These are phyloP conservation scores for Avena atlantica DNA, from an alignment of 176 grass and related monocot genomes.

Conservation along the genomic window DNA sequence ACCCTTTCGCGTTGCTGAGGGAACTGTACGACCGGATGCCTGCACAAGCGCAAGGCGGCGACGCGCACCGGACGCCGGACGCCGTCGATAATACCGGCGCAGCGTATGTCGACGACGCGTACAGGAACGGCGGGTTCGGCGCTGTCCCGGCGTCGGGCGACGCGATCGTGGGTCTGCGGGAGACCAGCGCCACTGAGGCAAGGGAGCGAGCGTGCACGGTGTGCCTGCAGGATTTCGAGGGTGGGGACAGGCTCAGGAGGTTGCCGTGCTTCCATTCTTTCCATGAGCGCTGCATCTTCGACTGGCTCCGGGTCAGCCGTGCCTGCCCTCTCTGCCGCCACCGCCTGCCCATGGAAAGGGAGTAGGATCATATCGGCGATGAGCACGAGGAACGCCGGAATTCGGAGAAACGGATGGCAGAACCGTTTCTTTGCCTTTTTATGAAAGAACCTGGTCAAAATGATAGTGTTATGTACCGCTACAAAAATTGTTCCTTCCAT, in stretches of 20 bases:
- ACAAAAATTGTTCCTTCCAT: too few species aligned
- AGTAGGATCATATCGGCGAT: neutral
- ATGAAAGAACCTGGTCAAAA: too few species aligned
- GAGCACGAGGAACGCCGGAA: neutral
- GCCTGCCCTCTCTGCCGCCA: neutral
- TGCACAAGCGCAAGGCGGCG: neutral
- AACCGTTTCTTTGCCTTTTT: too few species aligned
- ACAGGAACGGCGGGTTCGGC: constrained; percentile 5
- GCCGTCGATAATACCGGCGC: neutral
- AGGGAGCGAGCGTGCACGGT: neutral
- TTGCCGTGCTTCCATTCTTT: neutral
- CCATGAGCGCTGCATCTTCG: neutral
- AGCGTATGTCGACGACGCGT: neutral
- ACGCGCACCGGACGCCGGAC: neutral
- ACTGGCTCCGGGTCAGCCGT: neutral
- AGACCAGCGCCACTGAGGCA: neutral
- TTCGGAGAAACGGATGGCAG: too few species aligned
- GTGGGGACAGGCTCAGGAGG: neutral
- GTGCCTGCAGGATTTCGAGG: neutral
- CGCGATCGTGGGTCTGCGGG: neutral
- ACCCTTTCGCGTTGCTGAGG: neutral
- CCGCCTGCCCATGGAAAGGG: neutral
- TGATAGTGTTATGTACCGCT: too few species aligned
- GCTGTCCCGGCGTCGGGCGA: neutral
- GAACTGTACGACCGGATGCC: neutral